Evolutionary conservation across 75 land plant species (phyloP), one percentile per base, ranked within the genome.

Genomic region (Isoetes taiwanensis): DNA sequence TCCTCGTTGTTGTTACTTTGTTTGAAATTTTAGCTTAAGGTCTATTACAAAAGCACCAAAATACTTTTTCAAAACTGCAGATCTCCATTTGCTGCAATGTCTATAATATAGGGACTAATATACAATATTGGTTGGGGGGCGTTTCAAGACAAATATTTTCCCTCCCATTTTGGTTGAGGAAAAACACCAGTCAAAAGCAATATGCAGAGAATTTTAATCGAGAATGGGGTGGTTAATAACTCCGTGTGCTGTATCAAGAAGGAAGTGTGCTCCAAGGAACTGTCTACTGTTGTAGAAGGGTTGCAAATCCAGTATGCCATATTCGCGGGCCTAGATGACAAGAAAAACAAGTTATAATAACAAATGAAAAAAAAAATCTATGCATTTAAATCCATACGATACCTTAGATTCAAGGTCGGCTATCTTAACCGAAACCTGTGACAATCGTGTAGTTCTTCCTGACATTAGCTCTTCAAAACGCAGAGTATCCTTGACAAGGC

Each of bases 381-480:
- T 11, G 28, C 28, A 64, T 32, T 43, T 17, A 30, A 43, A 20
- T 59, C 24, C 23, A 17, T 0, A 56, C 35, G 11, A 31, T 63
- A 87, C 97, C 97, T 81, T 91, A 59, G 48, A 61, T 43, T 67
- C 68, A 39, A 91, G 52, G 14, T 91, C 89, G 6, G 63, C 76
- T 43, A 84, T 72, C 69, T 83, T 91, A 24, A 91, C 77, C 56
- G 76, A 64, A 46, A 87, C 61, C 32, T 87, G 78, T 26, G 70
- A 55, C 27, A 78, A 70, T 30, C 38, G 69, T 19, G 65, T 60
- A 21, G 59, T 42, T 24, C 56, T 67, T 0, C 85, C 78, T 12
- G 83, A 68, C 26, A 88, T 63, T 25, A 87, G 68, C 56, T 87
- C 95, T 37, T 87, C 88, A 58, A 91, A 81, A 17, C 79, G 89